These are phyloP conservation scores for Cupressus sempervirens DNA, from an alignment of 75 land plant genomes.

Conservation along the genomic window DNA sequence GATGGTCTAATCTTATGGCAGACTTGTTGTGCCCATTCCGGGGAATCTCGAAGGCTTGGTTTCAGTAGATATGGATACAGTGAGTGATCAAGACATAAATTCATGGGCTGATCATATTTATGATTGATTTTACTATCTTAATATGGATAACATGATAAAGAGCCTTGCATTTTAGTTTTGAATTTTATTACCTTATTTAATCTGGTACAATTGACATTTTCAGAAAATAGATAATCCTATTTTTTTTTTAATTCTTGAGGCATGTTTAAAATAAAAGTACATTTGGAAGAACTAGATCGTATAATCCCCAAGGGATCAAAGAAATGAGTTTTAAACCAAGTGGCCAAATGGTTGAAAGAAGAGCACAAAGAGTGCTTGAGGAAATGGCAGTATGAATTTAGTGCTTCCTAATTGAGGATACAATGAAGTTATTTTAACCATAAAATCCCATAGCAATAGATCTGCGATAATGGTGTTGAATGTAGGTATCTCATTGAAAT, in stretches of 20 bases:
- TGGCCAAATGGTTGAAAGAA: not conserved
- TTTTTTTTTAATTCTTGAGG: not conserved
- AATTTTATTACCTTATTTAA: not conserved
- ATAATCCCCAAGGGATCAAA: not conserved
- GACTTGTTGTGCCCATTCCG: constrained; percentile 16
- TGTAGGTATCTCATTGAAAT: too few relatives aligned
- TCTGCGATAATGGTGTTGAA: too few relatives aligned
- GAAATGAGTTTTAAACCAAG: not conserved
- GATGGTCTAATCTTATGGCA: constrained; percentile 5
- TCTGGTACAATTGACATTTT: not conserved
- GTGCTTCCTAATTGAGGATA: too few relatives aligned
- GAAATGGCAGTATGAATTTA: too few relatives aligned
- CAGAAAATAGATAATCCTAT: not conserved
- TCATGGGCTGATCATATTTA: not conserved
- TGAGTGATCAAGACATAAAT: constrained; percentile 7
- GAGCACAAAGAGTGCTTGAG: not conserved
- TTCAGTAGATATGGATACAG: constrained; percentile 19
- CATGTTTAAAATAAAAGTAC: not conserved
- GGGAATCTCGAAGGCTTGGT: constrained; percentile 47
- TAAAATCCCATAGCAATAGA: too few relatives aligned
- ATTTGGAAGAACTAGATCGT: not conserved
- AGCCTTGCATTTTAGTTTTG: not conserved
- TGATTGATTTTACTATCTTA: not conserved
- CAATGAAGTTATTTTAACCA: too few relatives aligned
- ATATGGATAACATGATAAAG: not conserved